Evolutionary conservation across 306 rosid genomes (phyloP), one percentile per base, ranked within the genome.

Genomic region (Lathyrus aphaca): DNA sequence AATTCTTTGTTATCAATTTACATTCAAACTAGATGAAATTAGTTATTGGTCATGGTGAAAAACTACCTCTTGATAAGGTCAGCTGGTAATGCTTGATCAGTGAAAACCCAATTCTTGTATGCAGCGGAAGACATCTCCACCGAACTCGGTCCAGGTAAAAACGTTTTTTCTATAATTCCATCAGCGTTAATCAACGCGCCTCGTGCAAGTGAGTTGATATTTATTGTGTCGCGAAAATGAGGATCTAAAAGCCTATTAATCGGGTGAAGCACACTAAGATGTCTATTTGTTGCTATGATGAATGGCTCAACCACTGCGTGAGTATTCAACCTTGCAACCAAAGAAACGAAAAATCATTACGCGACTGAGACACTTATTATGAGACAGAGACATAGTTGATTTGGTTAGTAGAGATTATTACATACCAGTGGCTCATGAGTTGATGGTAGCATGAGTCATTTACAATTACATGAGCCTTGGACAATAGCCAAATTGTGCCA

Each of bases 281-380:
- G 79, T 35, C 84, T 81, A 10, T 77, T 77, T 11, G 85, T 77
- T 63, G 82, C 82, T 73, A 81, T 46, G 29, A 77, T 21, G 15
- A 81, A 86, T 48, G 96, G 96, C 50, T 89, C 96, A 69, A 88
- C 80, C 17, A 61, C 83, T 2, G 91, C 93, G 73, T 91, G 97
- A 46, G 97, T 91, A 66, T 83, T 69, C 78, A 91, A 55, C 95
- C 95, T 88, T 74, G 55, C 1, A 49, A 17, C 4, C 55, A 49
- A 3, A 17, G 25, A 17, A 49, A 49, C 1, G 8, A 8, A 44
- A 45, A 35, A 35, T 7, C 3, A 7, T 35, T 35, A 6, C 10
- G 3, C 1, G 6, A 46, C 0, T 46, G 4, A 6, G 21, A 46
- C 53, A 44, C 5, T 44, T 44, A 44, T 44, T 44, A 0, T 14